Conservation (phyloP, 768 basidiomycete genomes). For the Solioccasus polychromus region DNA sequence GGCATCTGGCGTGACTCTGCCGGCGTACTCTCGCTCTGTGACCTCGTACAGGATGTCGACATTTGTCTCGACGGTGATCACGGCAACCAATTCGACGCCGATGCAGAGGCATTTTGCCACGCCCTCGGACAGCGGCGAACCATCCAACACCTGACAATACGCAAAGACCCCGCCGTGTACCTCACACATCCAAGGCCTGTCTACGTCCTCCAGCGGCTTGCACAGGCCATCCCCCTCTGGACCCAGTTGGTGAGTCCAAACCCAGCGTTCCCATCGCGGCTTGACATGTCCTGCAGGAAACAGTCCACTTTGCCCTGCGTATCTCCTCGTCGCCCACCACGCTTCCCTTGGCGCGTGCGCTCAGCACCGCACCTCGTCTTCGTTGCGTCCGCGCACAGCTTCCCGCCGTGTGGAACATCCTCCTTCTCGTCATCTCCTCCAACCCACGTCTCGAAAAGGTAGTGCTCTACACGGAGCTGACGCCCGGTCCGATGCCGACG, state of each 20-base stretch:
- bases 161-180: conserved; percentile 51
- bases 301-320: conserved; percentile 53
- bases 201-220: conserved; percentile 44
- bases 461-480: conserved; percentile 31
- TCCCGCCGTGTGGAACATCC: conserved; percentile 57
- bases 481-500: conserved; percentile 6
- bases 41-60: conserved; percentile 39
- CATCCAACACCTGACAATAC: conserved; percentile 48
- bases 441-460: conserved; percentile 52
- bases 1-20: conserved; percentile 42
- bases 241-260: conserved; percentile 42
- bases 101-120: conserved; percentile 38
- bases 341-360: conserved; percentile 33
- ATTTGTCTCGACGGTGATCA: conserved; percentile 30
- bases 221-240: conserved; percentile 44
- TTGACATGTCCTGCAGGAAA: conserved; percentile 38
- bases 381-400: conserved; percentile 51
- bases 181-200: conserved; percentile 49
- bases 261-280: background rate
- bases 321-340: conserved; percentile 40
- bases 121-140: conserved; percentile 37
- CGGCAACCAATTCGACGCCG: conserved; percentile 4
- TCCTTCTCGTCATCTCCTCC: conserved; percentile 45
- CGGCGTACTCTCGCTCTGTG: conserved; percentile 33
- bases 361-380: conserved; percentile 41